A percentile compares a stretch with the other conserved stretches of the same genome.
These are phyloP conservation scores for Leucoagaricus sp. DNA, from an alignment of 1,284 basidiomycete species.

Conservation along the genomic window DNA sequence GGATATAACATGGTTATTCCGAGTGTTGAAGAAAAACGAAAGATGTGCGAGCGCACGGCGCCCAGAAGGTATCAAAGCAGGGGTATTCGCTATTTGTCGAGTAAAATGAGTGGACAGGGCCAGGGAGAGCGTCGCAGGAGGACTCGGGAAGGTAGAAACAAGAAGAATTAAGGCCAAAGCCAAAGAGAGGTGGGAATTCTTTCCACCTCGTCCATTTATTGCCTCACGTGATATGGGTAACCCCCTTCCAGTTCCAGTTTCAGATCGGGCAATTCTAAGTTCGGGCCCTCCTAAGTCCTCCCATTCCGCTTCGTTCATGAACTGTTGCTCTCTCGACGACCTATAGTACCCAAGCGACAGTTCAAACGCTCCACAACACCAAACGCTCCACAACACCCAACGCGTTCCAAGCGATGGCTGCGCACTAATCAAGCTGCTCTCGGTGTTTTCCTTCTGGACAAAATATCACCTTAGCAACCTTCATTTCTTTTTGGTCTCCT, in stretches of 20 bases:
- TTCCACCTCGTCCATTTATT: not conserved
- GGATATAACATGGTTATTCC: constrained; percentile 1
- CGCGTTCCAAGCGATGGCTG: too few relatives aligned
- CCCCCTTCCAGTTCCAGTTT: not conserved
- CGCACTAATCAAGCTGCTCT: too few relatives aligned
- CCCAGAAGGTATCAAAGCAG: not conserved
- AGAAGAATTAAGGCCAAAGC: constrained; percentile 1
- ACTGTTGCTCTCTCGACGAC: too few relatives aligned
- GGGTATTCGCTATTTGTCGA: not conserved
- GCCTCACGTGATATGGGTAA: constrained; percentile 4
- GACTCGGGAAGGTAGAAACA: not conserved
- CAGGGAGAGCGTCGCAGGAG: not conserved
- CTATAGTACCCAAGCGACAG: too few relatives aligned
- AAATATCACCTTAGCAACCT: too few relatives aligned
- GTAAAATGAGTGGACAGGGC: constrained; percentile 2
- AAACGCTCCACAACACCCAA: too few relatives aligned
- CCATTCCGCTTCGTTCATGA: not conserved
- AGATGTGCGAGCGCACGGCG: constrained; percentile 4
- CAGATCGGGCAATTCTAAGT: not conserved
- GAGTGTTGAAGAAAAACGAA: not conserved
- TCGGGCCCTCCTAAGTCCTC: not conserved
- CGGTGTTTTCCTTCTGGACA: too few relatives aligned
- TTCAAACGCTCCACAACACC: too few relatives aligned
- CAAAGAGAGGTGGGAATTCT: not conserved
- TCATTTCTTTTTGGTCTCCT: too few relatives aligned